phyloP scores from a whole-genome alignment of 345 rosid genomes.

The Populus tremula region DNA sequence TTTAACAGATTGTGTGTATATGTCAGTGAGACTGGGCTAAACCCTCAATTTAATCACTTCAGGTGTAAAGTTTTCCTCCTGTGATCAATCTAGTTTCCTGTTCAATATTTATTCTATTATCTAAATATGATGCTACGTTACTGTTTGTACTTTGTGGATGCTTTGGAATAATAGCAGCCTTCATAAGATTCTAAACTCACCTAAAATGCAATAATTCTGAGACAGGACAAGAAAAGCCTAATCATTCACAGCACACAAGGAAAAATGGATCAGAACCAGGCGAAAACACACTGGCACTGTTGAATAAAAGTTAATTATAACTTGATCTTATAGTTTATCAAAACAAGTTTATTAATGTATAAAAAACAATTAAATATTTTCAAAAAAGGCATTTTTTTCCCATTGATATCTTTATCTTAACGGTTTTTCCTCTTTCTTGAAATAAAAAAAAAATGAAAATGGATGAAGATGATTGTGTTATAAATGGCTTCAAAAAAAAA shows the following conservation, averaged over 20 bases:
- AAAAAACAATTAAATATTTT: too few relatives aligned
- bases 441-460: too few relatives aligned
- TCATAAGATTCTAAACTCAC: conserved; percentile 1
- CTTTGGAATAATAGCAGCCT: neutral
- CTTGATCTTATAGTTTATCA: too few relatives aligned
- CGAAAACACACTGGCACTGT: too few relatives aligned
- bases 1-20: neutral
- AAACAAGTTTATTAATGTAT: too few relatives aligned
- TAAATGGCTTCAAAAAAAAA: too few relatives aligned
- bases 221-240: conserved; percentile 2
- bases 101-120: neutral
- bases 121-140: neutral
- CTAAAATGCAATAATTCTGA: conserved; percentile 5
- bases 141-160: neutral
- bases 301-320: too few relatives aligned
- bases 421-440: too few relatives aligned
- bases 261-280: neutral
- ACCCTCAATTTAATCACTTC: neutral
- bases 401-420: too few relatives aligned
- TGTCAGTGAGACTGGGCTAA: too few relatives aligned
- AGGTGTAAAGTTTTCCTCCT: neutral
- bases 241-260: neutral
- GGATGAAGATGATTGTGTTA: too few relatives aligned
- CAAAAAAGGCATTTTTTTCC: too few relatives aligned
- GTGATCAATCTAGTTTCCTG: neutral